These are phyloP conservation scores for Tephrocybe sp. DNA, from an alignment of 768 basidiomycete species.

Conservation along the genomic window DNA sequence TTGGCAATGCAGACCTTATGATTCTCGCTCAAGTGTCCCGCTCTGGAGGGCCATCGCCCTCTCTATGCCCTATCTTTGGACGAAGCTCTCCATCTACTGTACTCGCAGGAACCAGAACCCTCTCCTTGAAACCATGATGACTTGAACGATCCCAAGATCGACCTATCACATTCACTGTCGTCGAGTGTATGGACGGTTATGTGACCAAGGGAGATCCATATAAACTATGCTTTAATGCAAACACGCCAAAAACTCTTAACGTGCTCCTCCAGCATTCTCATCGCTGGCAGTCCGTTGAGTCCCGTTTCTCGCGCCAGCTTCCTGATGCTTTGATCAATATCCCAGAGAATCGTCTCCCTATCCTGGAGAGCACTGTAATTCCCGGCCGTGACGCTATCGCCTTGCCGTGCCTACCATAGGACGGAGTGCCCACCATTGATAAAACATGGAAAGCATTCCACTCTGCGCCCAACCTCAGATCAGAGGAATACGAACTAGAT, in stretches of 20 bases:
- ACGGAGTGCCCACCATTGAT: background rate
- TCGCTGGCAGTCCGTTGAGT: slow-evolving; percentile 11
- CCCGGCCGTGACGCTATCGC: background rate
- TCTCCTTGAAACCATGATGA: slow-evolving; percentile 3
- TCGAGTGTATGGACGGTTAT: background rate
- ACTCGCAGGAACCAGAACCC: background rate
- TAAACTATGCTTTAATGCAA: background rate
- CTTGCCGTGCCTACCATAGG: background rate
- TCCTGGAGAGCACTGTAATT: slow-evolving; percentile 3
- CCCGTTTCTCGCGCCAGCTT: slow-evolving; percentile 1
- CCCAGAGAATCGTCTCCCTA: background rate
- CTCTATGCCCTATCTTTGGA: slow-evolving; percentile 5
- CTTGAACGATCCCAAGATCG: background rate
- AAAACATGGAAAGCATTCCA: slow-evolving; percentile 1
- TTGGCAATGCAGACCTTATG: slow-evolving; percentile 5
- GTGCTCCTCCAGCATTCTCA: slow-evolving; percentile 1
- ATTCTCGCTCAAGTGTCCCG: slow-evolving; percentile 9
- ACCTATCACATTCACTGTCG: slow-evolving; percentile 5
- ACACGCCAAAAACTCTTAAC: background rate
- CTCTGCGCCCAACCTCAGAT: background rate
- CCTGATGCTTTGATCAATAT: background rate
- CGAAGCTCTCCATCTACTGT: slow-evolving; percentile 1
- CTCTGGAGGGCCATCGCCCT: slow-evolving; percentile 8
- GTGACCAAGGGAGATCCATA: background rate
- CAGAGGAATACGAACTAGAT: background rate